Conservation (phyloP, 1,139 yeast species). For the Geotrichum klebahnii region DNA sequence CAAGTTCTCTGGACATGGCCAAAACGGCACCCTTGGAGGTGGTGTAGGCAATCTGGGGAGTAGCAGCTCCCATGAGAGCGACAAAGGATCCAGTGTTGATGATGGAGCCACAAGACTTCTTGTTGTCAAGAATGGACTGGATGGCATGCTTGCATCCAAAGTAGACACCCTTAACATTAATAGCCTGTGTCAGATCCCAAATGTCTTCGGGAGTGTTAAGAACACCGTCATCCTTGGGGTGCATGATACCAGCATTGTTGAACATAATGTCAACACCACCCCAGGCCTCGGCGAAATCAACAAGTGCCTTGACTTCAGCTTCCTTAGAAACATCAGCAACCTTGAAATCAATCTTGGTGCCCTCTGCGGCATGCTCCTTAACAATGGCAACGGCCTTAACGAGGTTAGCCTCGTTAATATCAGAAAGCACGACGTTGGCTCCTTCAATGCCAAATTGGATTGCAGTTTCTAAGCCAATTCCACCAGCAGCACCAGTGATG, state of each 20-base stretch:
- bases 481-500: conserved; percentile 62
- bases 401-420: conserved; percentile 43
- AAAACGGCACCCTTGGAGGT: conserved; percentile 44
- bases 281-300: conserved; percentile 40
- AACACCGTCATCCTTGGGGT: conserved; percentile 55
- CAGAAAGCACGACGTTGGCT: conserved; percentile 59
- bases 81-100: conserved; percentile 62
- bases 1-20: conserved; percentile 57
- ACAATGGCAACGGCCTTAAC: conserved; percentile 35
- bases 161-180: conserved; percentile 55
- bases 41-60: conserved; percentile 41
- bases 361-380: conserved; percentile 26
- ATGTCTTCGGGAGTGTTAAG: conserved; percentile 42
- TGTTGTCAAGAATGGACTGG: conserved; percentile 47
- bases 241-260: conserved; percentile 76
- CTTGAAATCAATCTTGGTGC: conserved; percentile 32
- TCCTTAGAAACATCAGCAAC: conserved; percentile 40
- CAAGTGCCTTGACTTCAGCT: conserved; percentile 38
- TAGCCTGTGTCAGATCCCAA: conserved; percentile 50
- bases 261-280: conserved; percentile 62
- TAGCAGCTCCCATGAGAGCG: conserved; percentile 47
- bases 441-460: conserved; percentile 41
- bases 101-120: conserved; percentile 51
- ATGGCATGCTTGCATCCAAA: conserved; percentile 55
- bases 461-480: conserved; percentile 42